These are phyloP conservation scores for Termitomyces sp. DNA, from an alignment of 768 basidiomycete genomes.

Conservation along the genomic window DNA sequence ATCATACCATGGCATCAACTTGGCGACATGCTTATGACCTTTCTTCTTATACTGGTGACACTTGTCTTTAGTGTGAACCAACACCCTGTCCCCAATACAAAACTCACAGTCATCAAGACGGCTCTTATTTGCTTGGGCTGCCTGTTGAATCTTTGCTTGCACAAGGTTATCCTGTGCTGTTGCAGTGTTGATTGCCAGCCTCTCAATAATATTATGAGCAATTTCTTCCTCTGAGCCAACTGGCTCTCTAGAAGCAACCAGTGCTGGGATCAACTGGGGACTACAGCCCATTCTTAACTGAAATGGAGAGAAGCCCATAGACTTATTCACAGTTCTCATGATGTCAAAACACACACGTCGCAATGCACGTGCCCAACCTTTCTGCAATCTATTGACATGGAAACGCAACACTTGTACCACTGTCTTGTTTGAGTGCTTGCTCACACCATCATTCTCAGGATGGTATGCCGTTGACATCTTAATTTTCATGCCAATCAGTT, in stretches of 20 bases:
- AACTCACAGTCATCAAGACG: background rate
- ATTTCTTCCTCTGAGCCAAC: background rate
- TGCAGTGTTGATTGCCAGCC: background rate
- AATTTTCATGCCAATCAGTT: conserved; percentile 20
- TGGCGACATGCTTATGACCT: conserved; percentile 24
- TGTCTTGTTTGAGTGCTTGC: conserved; percentile 25
- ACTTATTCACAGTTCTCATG: conserved; percentile 25
- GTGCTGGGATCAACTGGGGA: conserved; percentile 20
- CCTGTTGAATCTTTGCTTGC: conserved; percentile 19
- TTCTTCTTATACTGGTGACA: conserved; percentile 16
- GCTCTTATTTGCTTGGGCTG: conserved; percentile 15
- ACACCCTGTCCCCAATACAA: conserved; percentile 18
- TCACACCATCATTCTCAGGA: conserved; percentile 30
- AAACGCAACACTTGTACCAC: conserved; percentile 21
- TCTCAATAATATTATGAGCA: background rate
- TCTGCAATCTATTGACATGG: conserved; percentile 28
- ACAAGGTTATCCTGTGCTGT: conserved; percentile 15
- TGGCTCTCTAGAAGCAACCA: background rate
- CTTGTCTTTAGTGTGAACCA: conserved; percentile 24
- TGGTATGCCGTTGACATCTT: conserved; percentile 31
- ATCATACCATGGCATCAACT: conserved; percentile 35
- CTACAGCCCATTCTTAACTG: conserved; percentile 18
- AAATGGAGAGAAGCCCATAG: conserved; percentile 25
- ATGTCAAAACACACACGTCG: conserved; percentile 23
- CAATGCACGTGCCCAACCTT: conserved; percentile 23